Base-by-base conservation (phyloP, 2,329 filamentous ascomycete genomes). In the Scytalidium lignicola region DNA sequence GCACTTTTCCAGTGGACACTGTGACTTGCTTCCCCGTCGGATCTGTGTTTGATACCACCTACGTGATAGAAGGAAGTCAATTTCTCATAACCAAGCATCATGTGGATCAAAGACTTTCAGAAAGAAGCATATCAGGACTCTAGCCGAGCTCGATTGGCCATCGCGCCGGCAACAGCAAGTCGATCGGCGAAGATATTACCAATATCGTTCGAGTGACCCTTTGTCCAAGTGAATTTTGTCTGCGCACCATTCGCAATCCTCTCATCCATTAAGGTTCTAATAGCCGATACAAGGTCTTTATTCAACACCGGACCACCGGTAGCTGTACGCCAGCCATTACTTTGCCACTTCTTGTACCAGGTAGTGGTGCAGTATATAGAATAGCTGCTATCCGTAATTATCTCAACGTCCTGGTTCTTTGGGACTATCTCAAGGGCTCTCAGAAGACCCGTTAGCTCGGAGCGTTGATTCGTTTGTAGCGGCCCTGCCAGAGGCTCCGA, bases 381-480 rank as follows among this genome's bases (percentile, higher is more conserved):
- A 70, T 97, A 97, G 61, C 84, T 83, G 67, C 88, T 93, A 69
- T 99, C 93, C n/a, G 85, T 90, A 64, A 85, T 79, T 56, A 99
- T 95, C 49, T 83, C 78, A 12, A 95, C 78, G 51, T 82, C 74
- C 50, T 86, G 78, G 50, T 84, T 75, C 15, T 79, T 69, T 1
- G 88, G 84, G 2, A 85, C 82, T 42, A 85, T 79, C 61, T 96
- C 83, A 19, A 97, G 75, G 1, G 91, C 91, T 50, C 91, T 86
- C 23, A 88, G 74, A 54, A 97, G 86, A 7, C 90, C 93, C 20
- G 88, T 91, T 51, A 99, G 74, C 70, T 99, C 93, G n/a, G 92
- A 93, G 2, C 93, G 87, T 67, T 97, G 90, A 65, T 99, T 99
- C 1, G 93, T 97, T 69, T 97, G 93, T 9, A 76, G 49, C 3